Percentiles rank a stretch among this genome's conserved stretches.
phyloP scores from a whole-genome alignment of 805 yeast species.

The Candida sithepensis region DNA sequence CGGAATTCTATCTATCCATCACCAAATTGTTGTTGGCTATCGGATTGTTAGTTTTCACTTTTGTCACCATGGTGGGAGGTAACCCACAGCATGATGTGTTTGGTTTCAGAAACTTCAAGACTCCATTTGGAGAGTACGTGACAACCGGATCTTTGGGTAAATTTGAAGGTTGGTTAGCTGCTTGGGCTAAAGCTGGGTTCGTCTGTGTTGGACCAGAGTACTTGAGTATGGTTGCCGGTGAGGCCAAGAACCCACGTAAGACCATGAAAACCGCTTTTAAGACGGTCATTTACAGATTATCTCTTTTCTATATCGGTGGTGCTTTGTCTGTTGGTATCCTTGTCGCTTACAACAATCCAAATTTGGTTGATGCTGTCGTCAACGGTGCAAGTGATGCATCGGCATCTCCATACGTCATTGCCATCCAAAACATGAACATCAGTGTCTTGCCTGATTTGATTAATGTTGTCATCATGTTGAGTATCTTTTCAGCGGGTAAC shows the following conservation, averaged over 20 bases:
- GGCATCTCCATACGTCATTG: slow-evolving; percentile 74
- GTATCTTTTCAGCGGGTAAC: slow-evolving; percentile 78
- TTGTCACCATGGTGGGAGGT: slow-evolving; percentile 76
- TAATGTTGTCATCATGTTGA: slow-evolving; percentile 64
- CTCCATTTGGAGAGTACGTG: slow-evolving; percentile 36
- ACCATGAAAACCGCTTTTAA: slow-evolving; percentile 37
- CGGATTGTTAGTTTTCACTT: slow-evolving; percentile 37
- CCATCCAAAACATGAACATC: slow-evolving; percentile 62
- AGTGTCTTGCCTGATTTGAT: slow-evolving; percentile 65
- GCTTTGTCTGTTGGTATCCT: slow-evolving; percentile 37
- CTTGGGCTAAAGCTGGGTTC: slow-evolving; percentile 36
- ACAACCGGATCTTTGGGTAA: slow-evolving; percentile 36
- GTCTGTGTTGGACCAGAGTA: slow-evolving; percentile 41
- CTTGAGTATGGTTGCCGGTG: slow-evolving; percentile 40
- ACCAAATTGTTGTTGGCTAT: slow-evolving; percentile 36
- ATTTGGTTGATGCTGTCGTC: slow-evolving; percentile 41
- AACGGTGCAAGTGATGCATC: slow-evolving; percentile 65
- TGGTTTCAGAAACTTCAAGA: slow-evolving; percentile 43
- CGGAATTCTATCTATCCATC: slow-evolving; percentile 38
- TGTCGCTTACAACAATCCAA: slow-evolving; percentile 32
- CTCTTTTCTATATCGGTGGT: slow-evolving; percentile 38
- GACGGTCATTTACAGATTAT: slow-evolving; percentile 38
- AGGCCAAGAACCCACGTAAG: slow-evolving; percentile 38
- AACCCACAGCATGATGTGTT: slow-evolving; percentile 64
- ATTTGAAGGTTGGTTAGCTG: slow-evolving; percentile 41